Evolutionary conservation across 2,329 filamentous ascomycete genomes (phyloP).

Genomic region (Xylaria hypoxylon): DNA sequence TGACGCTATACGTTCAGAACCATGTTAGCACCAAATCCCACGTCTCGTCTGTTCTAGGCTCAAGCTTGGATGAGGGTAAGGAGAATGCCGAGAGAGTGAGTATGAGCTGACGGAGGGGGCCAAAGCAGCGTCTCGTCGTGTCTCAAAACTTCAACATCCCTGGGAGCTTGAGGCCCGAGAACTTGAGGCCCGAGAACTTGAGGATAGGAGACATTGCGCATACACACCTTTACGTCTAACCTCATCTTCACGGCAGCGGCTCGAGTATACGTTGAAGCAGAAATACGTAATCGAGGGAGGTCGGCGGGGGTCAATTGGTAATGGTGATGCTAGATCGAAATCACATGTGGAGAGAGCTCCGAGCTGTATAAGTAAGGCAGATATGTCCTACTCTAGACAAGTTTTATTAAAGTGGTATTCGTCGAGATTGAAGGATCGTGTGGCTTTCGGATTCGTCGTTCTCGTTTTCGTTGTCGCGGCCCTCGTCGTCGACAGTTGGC

Average conservation of each 20-base stretch:
- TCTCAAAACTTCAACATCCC: neutral
- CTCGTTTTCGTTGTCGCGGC: neutral
- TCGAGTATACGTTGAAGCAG: conserved; percentile 1
- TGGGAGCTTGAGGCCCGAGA: neutral
- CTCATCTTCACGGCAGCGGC: conserved; percentile 47
- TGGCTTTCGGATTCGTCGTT: neutral
- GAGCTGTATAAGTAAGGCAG: conserved; percentile 3
- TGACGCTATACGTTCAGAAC: conserved; percentile 68
- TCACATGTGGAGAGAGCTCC: conserved; percentile 33
- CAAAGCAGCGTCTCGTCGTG: neutral
- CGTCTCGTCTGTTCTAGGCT: neutral
- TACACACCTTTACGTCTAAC: conserved; percentile 49
- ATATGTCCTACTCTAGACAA: neutral
- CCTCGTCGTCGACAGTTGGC: conserved; percentile 15
- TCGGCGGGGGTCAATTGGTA: conserved; percentile 28
- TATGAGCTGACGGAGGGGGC: conserved; percentile 1
- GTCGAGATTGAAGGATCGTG: neutral
- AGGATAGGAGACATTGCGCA: conserved; percentile 7
- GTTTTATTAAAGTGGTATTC: neutral
- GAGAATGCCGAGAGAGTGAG: neutral
- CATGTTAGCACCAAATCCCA: conserved; percentile 30
- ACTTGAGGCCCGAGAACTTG: neutral
- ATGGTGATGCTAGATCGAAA: conserved; percentile 13
- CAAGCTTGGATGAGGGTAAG: neutral
- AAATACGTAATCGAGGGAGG: neutral